phyloP scores from a whole-genome alignment of 495 filamentous ascomycete genomes.

The Aspergillus campestris region DNA sequence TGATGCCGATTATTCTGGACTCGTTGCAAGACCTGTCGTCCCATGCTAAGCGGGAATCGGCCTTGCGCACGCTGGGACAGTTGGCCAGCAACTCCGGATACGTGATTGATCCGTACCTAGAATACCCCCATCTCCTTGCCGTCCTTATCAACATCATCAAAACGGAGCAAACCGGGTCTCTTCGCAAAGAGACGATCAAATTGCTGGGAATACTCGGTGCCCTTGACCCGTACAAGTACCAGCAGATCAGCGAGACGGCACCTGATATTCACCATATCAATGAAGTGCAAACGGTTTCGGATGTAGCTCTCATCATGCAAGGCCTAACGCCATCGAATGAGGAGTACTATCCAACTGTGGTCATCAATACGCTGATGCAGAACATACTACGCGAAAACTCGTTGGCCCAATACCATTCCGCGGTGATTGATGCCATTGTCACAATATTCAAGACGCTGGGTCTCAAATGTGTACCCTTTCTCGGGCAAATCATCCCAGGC shows the following conservation, averaged over 20 bases:
- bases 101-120: slow-evolving; percentile 91
- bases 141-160: slow-evolving; percentile 91
- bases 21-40: slow-evolving; percentile 90
- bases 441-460: slow-evolving; percentile 95
- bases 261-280: slow-evolving; percentile 44
- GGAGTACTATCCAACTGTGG: slow-evolving; percentile 96
- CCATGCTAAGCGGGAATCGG: slow-evolving; percentile 78
- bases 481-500: slow-evolving; percentile 86
- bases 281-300: slow-evolving; percentile 61
- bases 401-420: slow-evolving; percentile 78
- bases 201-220: slow-evolving; percentile 94
- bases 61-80: slow-evolving; percentile 83
- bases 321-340: slow-evolving; percentile 95
- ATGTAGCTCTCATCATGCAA: slow-evolving; percentile 96
- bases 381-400: slow-evolving; percentile 82
- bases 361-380: slow-evolving; percentile 87
- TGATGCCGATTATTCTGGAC: slow-evolving; percentile 93
- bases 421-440: slow-evolving; percentile 97
- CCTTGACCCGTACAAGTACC: slow-evolving; percentile 91
- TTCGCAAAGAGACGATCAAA: slow-evolving; percentile 91
- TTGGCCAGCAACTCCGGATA: slow-evolving; percentile 92
- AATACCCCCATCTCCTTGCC: slow-evolving; percentile 86
- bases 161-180: slow-evolving; percentile 70
- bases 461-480: slow-evolving; percentile 87
- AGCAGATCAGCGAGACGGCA: slow-evolving; percentile 46